phyloP scores from a whole-genome alignment of 768 basidiomycete genomes.

The Phylloporus sp. region DNA sequence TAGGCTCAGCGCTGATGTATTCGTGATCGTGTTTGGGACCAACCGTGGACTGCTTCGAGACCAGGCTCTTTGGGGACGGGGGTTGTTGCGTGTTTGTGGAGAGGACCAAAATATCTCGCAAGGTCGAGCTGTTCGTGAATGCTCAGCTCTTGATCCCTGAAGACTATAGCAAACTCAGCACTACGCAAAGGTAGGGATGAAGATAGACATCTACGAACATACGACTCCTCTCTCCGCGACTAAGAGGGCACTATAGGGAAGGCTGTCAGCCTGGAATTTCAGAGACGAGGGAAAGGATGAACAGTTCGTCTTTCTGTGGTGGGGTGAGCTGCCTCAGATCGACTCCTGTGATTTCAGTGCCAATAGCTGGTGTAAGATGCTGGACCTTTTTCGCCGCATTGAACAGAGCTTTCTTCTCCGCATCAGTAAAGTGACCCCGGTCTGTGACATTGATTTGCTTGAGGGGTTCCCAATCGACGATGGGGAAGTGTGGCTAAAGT shows the following conservation, averaged over 20 bases:
- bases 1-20: constrained; percentile 3
- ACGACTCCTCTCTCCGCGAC: constrained; percentile 75
- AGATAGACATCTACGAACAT: constrained; percentile 40
- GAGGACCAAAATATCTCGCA: constrained; percentile 65
- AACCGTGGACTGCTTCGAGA: constrained; percentile 73
- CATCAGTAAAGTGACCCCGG: constrained; percentile 65
- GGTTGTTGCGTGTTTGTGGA: constrained; percentile 83
- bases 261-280: constrained; percentile 5
- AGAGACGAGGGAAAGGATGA: constrained; percentile 18
- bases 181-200: not conserved
- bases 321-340: constrained; percentile 67
- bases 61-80: constrained; percentile 68
- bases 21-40: constrained; percentile 12
- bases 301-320: constrained; percentile 79
- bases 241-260: constrained; percentile 53
- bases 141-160: constrained; percentile 69
- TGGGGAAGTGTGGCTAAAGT: constrained; percentile 65
- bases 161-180: constrained; percentile 41
- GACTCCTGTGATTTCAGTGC: constrained; percentile 70
- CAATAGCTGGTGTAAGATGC: constrained; percentile 68
- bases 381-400: constrained; percentile 62
- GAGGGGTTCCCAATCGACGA: constrained; percentile 62
- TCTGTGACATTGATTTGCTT: constrained; percentile 56
- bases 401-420: constrained; percentile 61
- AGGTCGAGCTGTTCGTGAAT: constrained; percentile 71